A percentile compares a stretch with the other conserved stretches of the same genome.
Evolutionary conservation across 164 flowering plant species (phyloP).

Genomic region (Dillenia suffruticosa): DNA sequence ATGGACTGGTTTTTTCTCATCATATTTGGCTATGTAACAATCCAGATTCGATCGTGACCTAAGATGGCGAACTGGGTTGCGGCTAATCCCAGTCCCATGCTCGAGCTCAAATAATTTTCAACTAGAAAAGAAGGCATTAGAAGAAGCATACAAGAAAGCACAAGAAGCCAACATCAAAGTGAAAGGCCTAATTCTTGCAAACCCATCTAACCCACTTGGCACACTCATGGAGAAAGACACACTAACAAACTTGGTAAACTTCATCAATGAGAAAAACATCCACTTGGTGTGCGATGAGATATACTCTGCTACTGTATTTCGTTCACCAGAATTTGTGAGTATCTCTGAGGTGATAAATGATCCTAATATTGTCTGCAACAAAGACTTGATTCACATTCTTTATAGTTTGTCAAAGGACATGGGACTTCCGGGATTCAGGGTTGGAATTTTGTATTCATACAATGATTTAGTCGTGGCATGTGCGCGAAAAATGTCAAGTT

Average conservation of each 20-base stretch:
- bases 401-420: conserved; percentile 54
- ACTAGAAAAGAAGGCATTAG: conserved; percentile 32
- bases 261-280: conserved; percentile 29
- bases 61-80: conserved; percentile 39
- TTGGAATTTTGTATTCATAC: conserved; percentile 47
- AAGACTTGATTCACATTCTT: conserved; percentile 33
- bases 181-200: conserved; percentile 37
- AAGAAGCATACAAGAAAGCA: conserved; percentile 33
- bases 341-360: conserved; percentile 31
- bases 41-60: conserved; percentile 44
- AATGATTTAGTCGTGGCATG: conserved; percentile 30
- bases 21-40: not conserved
- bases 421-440: conserved; percentile 53
- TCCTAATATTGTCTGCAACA: conserved; percentile 6
- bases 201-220: conserved; percentile 53
- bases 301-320: conserved; percentile 40
- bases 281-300: conserved; percentile 46
- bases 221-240: conserved; percentile 26
- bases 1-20: not conserved
- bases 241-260: conserved; percentile 23
- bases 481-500: conserved; percentile 51
- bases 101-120: conserved; percentile 35
- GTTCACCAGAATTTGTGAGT: conserved; percentile 22
- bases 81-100: conserved; percentile 31
- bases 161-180: conserved; percentile 22